Conservation (phyloP, 257 asterid genomes). For the Jasminum sambac region DNA sequence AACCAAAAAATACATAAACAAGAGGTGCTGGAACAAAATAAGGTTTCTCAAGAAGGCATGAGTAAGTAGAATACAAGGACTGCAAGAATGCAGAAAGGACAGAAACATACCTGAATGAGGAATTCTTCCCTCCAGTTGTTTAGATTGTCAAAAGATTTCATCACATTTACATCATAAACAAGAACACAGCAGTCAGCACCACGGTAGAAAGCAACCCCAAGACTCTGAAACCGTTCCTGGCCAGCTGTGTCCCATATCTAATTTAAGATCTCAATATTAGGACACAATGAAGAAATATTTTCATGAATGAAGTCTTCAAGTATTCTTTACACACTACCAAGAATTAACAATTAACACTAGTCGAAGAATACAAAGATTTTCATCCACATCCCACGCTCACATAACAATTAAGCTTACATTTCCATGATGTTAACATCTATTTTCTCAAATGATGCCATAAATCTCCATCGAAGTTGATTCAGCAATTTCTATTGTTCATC, state of each 20-base stretch:
- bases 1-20: neutral
- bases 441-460: too few species aligned
- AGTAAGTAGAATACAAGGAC: neutral
- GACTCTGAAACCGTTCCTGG: conserved; percentile 98
- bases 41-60: neutral
- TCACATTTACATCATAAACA: conserved; percentile 88
- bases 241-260: conserved; percentile 99
- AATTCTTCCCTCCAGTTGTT: conserved; percentile 98
- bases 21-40: neutral
- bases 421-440: too few species aligned
- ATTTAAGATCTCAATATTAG: conserved; percentile 23
- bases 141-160: conserved; percentile 91
- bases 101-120: conserved; percentile 74
- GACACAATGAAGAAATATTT: neutral
- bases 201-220: conserved; percentile 98
- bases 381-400: too few species aligned
- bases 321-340: too few species aligned
- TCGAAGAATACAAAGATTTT: too few species aligned
- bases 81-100: conserved; percentile 13
- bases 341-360: too few species aligned
- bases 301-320: too few species aligned
- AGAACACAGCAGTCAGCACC: conserved; percentile 99
- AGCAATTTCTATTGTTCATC: too few species aligned
- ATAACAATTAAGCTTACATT: too few species aligned
- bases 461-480: too few species aligned